Evolutionary conservation across 2,329 filamentous ascomycete genomes (phyloP).

Genomic region (Trichoderma hamatum): DNA sequence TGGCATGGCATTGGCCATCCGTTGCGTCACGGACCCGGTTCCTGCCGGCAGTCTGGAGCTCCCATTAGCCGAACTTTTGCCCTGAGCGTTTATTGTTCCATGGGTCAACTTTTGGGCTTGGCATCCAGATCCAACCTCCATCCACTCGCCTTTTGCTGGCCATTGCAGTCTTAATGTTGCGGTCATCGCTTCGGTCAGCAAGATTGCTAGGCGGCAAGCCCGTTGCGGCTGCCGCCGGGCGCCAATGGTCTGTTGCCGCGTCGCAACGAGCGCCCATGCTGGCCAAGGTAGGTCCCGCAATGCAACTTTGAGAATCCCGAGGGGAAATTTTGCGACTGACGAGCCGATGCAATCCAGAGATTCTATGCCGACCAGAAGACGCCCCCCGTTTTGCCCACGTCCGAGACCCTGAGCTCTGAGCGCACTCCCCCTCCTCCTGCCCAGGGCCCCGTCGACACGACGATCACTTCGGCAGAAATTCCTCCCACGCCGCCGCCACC

Average conservation of each 20-base stretch:
- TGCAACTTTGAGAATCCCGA: neutral
- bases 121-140: conserved; percentile 32
- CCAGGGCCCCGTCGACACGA: conserved; percentile 30
- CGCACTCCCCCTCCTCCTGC: conserved; percentile 45
- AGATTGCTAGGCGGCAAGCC: conserved; percentile 61
- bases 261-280: conserved; percentile 40
- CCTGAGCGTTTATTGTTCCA: conserved; percentile 48
- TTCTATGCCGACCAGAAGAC: conserved; percentile 59
- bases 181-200: conserved; percentile 68
- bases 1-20: conserved; percentile 8
- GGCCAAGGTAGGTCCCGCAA: conserved; percentile 38
- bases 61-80: conserved; percentile 50
- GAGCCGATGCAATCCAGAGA: conserved; percentile 49
- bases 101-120: conserved; percentile 32
- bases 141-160: conserved; percentile 43
- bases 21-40: conserved; percentile 43
- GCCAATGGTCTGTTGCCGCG: conserved; percentile 59
- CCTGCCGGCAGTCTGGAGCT: conserved; percentile 40
- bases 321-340: conserved; percentile 16
- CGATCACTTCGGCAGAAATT: conserved; percentile 24
- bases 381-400: conserved; percentile 56
- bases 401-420: conserved; percentile 55
- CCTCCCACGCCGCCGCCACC: conserved; percentile 23
- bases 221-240: conserved; percentile 54
- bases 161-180: conserved; percentile 66